Percentiles rank a stretch among this genome's conserved stretches.
phyloP scores from a whole-genome alignment of 108 stramenopile species.

The Skeletonema potamos region DNA sequence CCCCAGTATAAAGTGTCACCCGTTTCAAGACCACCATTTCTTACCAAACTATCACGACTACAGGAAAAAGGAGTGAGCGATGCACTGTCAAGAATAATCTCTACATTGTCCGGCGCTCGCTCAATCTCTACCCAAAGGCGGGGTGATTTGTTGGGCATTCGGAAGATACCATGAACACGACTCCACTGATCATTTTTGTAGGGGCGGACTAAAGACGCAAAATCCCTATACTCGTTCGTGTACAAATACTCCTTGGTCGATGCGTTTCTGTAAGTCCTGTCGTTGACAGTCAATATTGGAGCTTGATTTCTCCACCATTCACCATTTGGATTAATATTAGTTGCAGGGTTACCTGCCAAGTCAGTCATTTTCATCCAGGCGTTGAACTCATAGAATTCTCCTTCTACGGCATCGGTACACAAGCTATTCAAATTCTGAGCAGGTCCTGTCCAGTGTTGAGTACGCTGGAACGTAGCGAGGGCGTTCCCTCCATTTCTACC shows the following conservation, averaged over 20 bases:
- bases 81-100: constrained; percentile 25
- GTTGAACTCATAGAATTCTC: constrained; percentile 33
- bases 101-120: constrained; percentile 22
- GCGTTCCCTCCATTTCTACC: constrained; percentile 30
- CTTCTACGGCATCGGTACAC: constrained; percentile 25
- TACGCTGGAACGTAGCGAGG: constrained; percentile 19
- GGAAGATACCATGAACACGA: constrained; percentile 39
- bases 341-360: constrained; percentile 16
- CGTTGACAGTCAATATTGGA: constrained; percentile 19
- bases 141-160: constrained; percentile 11
- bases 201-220: constrained; percentile 12
- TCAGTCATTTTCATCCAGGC: constrained; percentile 29
- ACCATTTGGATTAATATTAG: constrained; percentile 29
- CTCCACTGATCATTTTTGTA: constrained; percentile 26
- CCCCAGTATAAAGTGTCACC: neutral
- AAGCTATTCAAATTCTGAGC: constrained; percentile 37
- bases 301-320: constrained; percentile 17
- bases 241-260: constrained; percentile 21
- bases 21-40: constrained; percentile 35
- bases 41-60: constrained; percentile 12
- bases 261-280: constrained; percentile 13
- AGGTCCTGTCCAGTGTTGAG: constrained; percentile 28
- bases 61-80: constrained; percentile 22
- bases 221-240: constrained; percentile 8
- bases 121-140: constrained; percentile 32